A percentile compares a stretch with the other conserved stretches of the same genome.
Evolutionary conservation across 352 stramenopile species (phyloP).

Genomic region (Phytophthora meadii): DNA sequence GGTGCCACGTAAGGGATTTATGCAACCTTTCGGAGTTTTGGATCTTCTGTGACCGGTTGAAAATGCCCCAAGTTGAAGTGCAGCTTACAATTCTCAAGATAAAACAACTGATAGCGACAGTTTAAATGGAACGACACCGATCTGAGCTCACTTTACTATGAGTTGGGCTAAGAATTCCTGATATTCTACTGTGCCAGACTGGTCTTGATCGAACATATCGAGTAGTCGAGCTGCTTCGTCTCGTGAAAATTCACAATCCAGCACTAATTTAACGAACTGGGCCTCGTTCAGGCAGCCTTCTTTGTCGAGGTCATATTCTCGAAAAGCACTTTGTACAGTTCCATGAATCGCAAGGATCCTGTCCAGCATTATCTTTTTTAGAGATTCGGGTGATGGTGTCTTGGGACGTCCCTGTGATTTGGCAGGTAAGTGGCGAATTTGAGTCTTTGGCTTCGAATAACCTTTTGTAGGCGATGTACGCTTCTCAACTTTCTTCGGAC

Average conservation of each 20-base stretch:
- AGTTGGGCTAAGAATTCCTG: constrained; percentile 62
- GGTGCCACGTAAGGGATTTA: not conserved
- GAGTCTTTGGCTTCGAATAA: constrained; percentile 15
- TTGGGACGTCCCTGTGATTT: constrained; percentile 26
- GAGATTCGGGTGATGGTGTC: constrained; percentile 34
- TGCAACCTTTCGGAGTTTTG: constrained; percentile 31
- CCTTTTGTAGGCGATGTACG: constrained; percentile 14
- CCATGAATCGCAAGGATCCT: constrained; percentile 49
- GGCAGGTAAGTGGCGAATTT: constrained; percentile 14
- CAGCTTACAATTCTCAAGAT: not conserved
- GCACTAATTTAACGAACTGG: constrained; percentile 58
- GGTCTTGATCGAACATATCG: constrained; percentile 51
- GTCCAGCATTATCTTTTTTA: constrained; percentile 58
- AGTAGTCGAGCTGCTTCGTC: constrained; percentile 43
- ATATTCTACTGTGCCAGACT: constrained; percentile 62
- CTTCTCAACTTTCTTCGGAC: constrained; percentile 30
- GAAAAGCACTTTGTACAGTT: constrained; percentile 61
- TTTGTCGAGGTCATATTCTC: constrained; percentile 54
- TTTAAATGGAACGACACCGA: constrained; percentile 19
- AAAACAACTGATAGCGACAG: not conserved
- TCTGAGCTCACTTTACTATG: constrained; percentile 32
- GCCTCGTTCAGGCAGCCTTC: constrained; percentile 41
- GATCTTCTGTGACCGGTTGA: constrained; percentile 21
- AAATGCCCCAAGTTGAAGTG: constrained; percentile 24
- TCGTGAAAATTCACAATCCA: constrained; percentile 40